phyloP scores from a whole-genome alignment of 208 protist species.

The Naegleria gruberi region DNA sequence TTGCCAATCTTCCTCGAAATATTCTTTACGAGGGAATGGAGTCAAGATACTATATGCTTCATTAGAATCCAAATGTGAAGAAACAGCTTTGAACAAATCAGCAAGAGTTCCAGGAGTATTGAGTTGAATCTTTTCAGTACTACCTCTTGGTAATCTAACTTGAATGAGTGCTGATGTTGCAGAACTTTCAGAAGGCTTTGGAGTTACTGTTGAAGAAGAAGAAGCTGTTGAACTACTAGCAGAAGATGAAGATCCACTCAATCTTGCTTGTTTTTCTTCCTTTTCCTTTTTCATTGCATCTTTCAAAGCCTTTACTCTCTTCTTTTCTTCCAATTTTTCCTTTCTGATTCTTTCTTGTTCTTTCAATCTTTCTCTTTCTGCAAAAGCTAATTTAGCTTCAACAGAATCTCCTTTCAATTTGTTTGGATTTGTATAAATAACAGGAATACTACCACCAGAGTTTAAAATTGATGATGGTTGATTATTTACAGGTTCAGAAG shows the following conservation, averaged over 20 bases:
- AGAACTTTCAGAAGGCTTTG: background rate
- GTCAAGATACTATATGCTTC: background rate
- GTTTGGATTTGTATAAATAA: background rate
- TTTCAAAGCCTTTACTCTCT: background rate
- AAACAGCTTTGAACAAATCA: background rate
- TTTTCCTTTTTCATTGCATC: background rate
- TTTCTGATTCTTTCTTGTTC: background rate
- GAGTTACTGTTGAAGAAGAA: background rate
- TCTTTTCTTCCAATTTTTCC: background rate
- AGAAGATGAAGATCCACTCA: background rate
- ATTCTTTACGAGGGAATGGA: conserved; percentile 4
- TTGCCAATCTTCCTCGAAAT: background rate
- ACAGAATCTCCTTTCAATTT: background rate
- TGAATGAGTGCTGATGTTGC: background rate
- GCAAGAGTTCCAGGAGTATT: background rate
- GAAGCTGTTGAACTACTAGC: background rate
- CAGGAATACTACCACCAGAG: background rate
- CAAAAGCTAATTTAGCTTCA: background rate
- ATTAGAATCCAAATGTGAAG: background rate
- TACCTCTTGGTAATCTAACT: background rate
- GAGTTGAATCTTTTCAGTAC: background rate
- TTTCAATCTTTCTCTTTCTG: background rate
- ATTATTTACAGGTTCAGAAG: too few relatives aligned
- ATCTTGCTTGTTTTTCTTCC: background rate
- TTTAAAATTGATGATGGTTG: background rate